These are phyloP conservation scores for Aspergillus panamensis DNA, from an alignment of 495 filamentous ascomycete genomes.

Conservation along the genomic window DNA sequence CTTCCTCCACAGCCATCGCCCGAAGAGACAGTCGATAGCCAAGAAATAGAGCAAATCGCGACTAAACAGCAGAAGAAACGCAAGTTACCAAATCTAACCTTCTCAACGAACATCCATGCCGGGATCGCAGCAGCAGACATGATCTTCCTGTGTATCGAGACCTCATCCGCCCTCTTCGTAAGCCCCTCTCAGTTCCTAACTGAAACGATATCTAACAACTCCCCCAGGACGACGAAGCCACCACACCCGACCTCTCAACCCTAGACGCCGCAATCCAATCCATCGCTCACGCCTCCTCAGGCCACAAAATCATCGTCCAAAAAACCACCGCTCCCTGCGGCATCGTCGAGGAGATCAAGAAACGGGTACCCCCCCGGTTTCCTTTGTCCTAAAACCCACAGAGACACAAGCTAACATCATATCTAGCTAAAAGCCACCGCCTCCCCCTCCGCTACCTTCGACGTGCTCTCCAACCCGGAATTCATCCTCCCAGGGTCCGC, in stretches of 20 bases:
- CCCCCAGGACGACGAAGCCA: slow-evolving; percentile 28
- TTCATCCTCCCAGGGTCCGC: slow-evolving; percentile 76
- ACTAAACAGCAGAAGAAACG: slow-evolving; percentile 46
- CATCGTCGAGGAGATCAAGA: slow-evolving; percentile 61
- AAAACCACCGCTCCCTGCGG: slow-evolving; percentile 74
- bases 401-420: not conserved
- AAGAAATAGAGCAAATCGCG: not conserved
- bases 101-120: slow-evolving; percentile 59
- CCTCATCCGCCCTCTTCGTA: slow-evolving; percentile 38
- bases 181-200: not conserved
- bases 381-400: too few species aligned
- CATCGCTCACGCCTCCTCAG: slow-evolving; percentile 58
- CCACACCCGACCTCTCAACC: slow-evolving; percentile 52
- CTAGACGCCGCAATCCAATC: slow-evolving; percentile 60
- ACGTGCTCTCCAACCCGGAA: slow-evolving; percentile 76
- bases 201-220: too few species aligned
- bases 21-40: not conserved
- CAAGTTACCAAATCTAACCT: slow-evolving; percentile 59
- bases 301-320: slow-evolving; percentile 72
- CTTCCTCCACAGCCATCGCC: not conserved
- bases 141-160: slow-evolving; percentile 71
- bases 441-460: slow-evolving; percentile 54
- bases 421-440: slow-evolving; percentile 1
- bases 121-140: slow-evolving; percentile 64
- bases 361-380: slow-evolving; percentile 50